phyloP scores from a whole-genome alignment of 345 rosid species.

The Rubroshorea leprosula region DNA sequence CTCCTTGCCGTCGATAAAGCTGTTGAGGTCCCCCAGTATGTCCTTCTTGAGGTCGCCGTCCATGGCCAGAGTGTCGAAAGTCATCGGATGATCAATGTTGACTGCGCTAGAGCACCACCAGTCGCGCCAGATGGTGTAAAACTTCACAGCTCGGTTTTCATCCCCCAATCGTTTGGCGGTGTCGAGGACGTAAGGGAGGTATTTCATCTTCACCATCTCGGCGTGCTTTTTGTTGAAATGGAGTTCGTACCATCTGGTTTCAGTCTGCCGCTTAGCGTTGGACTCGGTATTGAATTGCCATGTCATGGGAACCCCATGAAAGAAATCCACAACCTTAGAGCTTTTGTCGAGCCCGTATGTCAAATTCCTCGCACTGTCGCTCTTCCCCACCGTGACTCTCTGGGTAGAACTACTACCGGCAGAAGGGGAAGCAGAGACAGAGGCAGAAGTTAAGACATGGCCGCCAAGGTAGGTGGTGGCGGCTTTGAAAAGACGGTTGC shows the following conservation, averaged over 20 bases:
- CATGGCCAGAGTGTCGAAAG: constrained; percentile 34
- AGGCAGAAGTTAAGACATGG: background rate
- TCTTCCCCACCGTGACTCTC: constrained; percentile 33
- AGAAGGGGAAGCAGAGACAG: constrained; percentile 2
- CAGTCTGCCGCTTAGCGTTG: constrained; percentile 10
- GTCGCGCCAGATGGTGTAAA: constrained; percentile 24
- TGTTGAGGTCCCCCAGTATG: constrained; percentile 29
- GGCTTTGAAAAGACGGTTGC: constrained; percentile 31
- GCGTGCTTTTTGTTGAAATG: constrained; percentile 22
- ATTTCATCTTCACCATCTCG: constrained; percentile 23
- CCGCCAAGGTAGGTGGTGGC: constrained; percentile 25
- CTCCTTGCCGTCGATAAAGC: constrained; percentile 19
- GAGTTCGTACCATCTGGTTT: constrained; percentile 35
- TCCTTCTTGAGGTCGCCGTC: constrained; percentile 29
- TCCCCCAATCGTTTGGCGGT: constrained; percentile 30
- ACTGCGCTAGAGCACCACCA: constrained; percentile 25
- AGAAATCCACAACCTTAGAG: constrained; percentile 29
- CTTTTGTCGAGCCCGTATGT: constrained; percentile 27
- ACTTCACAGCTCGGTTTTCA: constrained; percentile 22
- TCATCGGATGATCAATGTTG: constrained; percentile 39
- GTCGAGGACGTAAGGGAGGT: constrained; percentile 29
- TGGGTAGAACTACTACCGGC: constrained; percentile 4
- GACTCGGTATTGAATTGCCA: constrained; percentile 26
- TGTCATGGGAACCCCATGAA: constrained; percentile 25
- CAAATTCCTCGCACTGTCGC: constrained; percentile 21